Percentiles rank a stretch among this genome's conserved stretches.
These are phyloP conservation scores for Candida patagonica DNA, from an alignment of 805 yeast genomes.

Conservation along the genomic window DNA sequence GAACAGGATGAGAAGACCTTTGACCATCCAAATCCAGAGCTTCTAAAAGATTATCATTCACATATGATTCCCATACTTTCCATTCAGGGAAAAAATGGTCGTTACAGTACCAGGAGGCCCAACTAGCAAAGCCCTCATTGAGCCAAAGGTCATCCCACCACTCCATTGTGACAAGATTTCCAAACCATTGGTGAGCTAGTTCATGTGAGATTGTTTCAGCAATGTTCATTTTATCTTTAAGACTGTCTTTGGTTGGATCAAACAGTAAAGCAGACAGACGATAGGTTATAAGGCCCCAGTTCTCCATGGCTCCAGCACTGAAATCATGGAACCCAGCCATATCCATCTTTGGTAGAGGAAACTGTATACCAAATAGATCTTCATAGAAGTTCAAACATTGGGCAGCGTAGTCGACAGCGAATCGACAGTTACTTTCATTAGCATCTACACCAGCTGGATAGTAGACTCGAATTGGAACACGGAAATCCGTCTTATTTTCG, in stretches of 20 bases:
- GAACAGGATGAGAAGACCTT: conserved; percentile 78
- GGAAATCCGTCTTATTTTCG: conserved; percentile 42
- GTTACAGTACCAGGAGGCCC: conserved; percentile 85
- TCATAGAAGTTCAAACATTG: conserved; percentile 68
- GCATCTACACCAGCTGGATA: conserved; percentile 74
- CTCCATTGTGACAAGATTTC: conserved; percentile 83
- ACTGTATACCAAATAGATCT: conserved; percentile 60
- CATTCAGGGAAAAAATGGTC: conserved; percentile 71
- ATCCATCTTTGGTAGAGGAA: conserved; percentile 74
- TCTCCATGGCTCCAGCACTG: conserved; percentile 86
- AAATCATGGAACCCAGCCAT: conserved; percentile 78
- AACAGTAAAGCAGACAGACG: conserved; percentile 66
- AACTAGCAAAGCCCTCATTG: conserved; percentile 84
- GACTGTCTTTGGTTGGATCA: conserved; percentile 42
- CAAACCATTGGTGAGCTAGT: conserved; percentile 89
- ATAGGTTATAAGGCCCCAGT: conserved; percentile 64
- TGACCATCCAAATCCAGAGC: conserved; percentile 65
- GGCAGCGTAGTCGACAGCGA: conserved; percentile 67
- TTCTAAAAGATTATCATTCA: conserved; percentile 60
- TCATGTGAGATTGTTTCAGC: conserved; percentile 85
- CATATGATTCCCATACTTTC: conserved; percentile 79
- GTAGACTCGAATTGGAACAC: conserved; percentile 71
- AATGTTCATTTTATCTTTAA: conserved; percentile 52
- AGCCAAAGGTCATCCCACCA: conserved; percentile 91
- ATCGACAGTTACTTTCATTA: conserved; percentile 46